Base-by-base conservation (phyloP, 805 yeast genomes). In the Kluyveromyces aestuarii region DNA sequence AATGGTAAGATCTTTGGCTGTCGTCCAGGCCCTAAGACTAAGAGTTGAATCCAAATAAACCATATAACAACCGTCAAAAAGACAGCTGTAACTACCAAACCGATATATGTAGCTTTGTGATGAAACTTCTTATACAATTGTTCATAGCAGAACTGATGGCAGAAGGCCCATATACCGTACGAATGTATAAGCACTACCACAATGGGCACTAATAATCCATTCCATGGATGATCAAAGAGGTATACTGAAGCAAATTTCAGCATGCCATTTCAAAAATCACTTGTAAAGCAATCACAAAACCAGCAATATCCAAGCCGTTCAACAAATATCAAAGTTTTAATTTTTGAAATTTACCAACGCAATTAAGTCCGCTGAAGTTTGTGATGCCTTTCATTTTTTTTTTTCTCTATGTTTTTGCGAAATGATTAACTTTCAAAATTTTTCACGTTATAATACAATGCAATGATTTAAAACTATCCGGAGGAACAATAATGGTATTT, bases 111-210 rank as follows among this genome's bases (percentile, higher is more conserved):
- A 4, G 61, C 51, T 38, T 48, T 45, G 5, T 50, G 50, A 17
- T 50, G 43, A 9, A 52, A 48, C 7, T 42, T 40, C 27, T 46
- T 40, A 46, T 55, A 52, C 2, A 63, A 25, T 37, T 58, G 56
- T 30, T 51, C 48, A 27, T 76, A 73, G 27, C 80, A 75, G 36
- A 77, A 64, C 6, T 69, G 56, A 56, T 74, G 77, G 47, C 71
- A 66, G 41, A 66, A 64, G 0, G 69, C 75, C 68, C 72, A 79
- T 40, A 71, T 64, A 18, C 67, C 57, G 52, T 77, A 77, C 11
- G 72, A 73, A 19, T 68, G 45, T 2, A 67, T 50, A 2, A 63
- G 52, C 2, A 69, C 27, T 1, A 70, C 56, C 1, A 51, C 53
- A 2, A 59, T 13, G 1, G 75, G 76, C 11, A 53, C 48, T 13